Conservation (phyloP, 441 rosid genomes). For the Viola pubescens region DNA sequence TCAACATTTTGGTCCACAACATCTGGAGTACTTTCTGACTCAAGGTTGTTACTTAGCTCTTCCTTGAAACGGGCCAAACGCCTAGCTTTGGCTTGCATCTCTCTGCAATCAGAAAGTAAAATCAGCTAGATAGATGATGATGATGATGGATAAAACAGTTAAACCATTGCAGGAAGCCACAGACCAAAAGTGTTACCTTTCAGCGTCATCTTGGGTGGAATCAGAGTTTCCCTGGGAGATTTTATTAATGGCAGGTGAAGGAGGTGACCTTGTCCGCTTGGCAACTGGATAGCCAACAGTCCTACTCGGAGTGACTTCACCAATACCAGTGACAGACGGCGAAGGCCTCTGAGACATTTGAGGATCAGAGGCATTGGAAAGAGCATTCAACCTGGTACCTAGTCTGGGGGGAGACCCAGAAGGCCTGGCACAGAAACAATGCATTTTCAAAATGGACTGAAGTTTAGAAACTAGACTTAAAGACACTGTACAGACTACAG, state of each 20-base stretch:
- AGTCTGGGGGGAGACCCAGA: constrained; percentile 40
- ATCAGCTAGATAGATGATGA: constrained; percentile 7
- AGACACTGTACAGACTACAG: neutral
- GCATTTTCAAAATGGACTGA: neutral
- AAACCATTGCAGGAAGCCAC: constrained; percentile 3
- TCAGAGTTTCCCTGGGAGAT: constrained; percentile 33
- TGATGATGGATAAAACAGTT: neutral
- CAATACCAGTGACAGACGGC: constrained; percentile 21
- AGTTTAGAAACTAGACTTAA: neutral
- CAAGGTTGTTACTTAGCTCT: constrained; percentile 48
- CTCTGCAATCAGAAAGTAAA: constrained; percentile 38
- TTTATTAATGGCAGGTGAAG: constrained; percentile 35
- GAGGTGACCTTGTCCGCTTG: constrained; percentile 72
- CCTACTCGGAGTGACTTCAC: constrained; percentile 28
- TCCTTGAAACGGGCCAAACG: constrained; percentile 79
- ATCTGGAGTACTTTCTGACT: constrained; percentile 30
- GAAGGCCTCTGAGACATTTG: constrained; percentile 31
- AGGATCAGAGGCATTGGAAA: constrained; percentile 34
- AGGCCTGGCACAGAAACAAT: constrained; percentile 34
- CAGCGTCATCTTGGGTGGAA: constrained; percentile 41
- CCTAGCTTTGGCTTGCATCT: constrained; percentile 91
- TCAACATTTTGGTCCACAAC: constrained; percentile 36
- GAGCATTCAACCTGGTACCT: constrained; percentile 32
- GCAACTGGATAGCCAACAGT: constrained; percentile 31
- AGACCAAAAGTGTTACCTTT: constrained; percentile 48